Evolutionary conservation across 495 filamentous ascomycete species (phyloP).

Genomic region (Talaromyces thailandensis): DNA sequence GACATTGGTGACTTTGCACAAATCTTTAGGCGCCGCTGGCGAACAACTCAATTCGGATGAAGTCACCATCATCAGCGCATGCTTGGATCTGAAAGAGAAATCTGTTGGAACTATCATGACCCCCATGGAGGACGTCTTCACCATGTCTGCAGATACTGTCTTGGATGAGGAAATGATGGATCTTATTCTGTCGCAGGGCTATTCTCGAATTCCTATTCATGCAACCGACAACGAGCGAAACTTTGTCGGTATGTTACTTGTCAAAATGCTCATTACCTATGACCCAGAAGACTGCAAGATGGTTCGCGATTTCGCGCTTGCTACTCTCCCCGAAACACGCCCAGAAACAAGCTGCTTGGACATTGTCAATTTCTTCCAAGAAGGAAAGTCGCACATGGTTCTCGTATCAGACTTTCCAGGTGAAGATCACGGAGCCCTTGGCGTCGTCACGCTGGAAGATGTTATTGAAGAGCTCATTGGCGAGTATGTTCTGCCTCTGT

Average conservation of each 20-base stretch:
- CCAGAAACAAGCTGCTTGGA: conserved; percentile 94
- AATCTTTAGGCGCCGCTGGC: conserved; percentile 73
- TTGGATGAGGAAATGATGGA: conserved; percentile 91
- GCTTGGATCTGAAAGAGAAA: conserved; percentile 94
- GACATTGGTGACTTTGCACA: conserved; percentile 86
- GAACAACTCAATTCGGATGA: conserved; percentile 94
- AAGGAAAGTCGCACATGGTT: conserved; percentile 98
- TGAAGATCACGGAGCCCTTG: conserved; percentile 78
- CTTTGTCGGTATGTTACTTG: conserved; percentile 93
- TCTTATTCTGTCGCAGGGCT: conserved; percentile 81
- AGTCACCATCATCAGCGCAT: conserved; percentile 96
- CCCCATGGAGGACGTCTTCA: conserved; percentile 94
- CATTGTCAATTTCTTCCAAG: conserved; percentile 99
- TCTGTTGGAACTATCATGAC: conserved; percentile 94
- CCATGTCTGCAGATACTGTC: conserved; percentile 84
- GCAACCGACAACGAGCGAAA: conserved; percentile 73
- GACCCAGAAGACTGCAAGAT: conserved; percentile 84
- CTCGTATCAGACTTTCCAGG: conserved; percentile 86
- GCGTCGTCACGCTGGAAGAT: conserved; percentile 93
- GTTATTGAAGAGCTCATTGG: conserved; percentile 98
- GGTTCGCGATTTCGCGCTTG: conserved; percentile 83
- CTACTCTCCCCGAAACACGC: conserved; percentile 88
- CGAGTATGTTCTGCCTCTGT: conserved; percentile 56
- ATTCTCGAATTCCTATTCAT: conserved; percentile 91
- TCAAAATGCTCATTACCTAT: conserved; percentile 98